Evolutionary conservation across 2,329 filamentous ascomycete species (phyloP).

Genomic region (Sporothrix pseudoabietina): DNA sequence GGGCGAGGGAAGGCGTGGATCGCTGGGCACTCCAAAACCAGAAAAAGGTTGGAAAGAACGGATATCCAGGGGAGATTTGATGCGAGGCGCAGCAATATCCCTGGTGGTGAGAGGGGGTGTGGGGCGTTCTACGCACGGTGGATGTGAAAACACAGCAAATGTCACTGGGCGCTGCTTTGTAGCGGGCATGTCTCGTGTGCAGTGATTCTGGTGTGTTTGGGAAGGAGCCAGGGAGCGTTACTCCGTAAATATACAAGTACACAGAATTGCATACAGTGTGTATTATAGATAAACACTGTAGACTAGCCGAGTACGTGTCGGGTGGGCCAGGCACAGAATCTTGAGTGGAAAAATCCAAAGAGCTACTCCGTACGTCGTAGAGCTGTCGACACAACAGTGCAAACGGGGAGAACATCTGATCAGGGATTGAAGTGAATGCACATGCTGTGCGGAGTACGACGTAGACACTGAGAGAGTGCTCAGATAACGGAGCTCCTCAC

Average conservation of each 20-base stretch:
- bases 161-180: neutral
- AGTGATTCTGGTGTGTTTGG: neutral
- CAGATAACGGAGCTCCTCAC: too few relatives aligned
- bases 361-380: too few relatives aligned
- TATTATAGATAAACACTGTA: neutral
- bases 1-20: slow-evolving; percentile 12
- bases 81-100: slow-evolving; percentile 34
- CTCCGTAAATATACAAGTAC: neutral
- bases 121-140: slow-evolving; percentile 4
- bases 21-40: slow-evolving; percentile 24
- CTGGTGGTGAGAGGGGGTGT: slow-evolving; percentile 5
- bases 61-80: slow-evolving; percentile 34
- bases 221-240: neutral
- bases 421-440: too few relatives aligned
- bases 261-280: neutral
- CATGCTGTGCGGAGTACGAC: too few relatives aligned
- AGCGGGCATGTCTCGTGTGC: neutral
- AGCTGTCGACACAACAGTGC: neutral
- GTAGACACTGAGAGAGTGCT: too few relatives aligned
- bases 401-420: too few relatives aligned
- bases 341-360: slow-evolving; percentile 2
- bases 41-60: slow-evolving; percentile 24
- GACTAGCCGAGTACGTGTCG: neutral
- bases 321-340: neutral
- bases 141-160: neutral